These are phyloP conservation scores for Globisporangium cylindrosporum DNA, from an alignment of 352 stramenopile genomes.

Conservation along the genomic window DNA sequence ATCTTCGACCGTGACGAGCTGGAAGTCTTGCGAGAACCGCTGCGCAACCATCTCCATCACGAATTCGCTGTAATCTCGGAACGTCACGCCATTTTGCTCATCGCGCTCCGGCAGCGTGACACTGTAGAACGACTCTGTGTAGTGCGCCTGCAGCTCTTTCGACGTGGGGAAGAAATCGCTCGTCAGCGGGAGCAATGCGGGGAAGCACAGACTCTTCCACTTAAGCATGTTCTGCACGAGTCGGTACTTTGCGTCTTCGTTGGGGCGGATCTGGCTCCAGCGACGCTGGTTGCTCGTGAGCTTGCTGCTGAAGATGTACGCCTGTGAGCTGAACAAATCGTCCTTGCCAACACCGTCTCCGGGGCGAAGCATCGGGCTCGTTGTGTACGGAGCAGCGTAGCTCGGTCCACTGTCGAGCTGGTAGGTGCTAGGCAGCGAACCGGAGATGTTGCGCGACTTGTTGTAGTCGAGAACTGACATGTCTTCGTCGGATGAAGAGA, in stretches of 20 bases:
- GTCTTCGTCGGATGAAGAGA: constrained; percentile 33
- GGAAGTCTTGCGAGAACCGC: constrained; percentile 82
- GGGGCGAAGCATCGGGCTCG: constrained; percentile 53
- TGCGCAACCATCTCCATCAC: constrained; percentile 87
- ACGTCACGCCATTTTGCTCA: constrained; percentile 60
- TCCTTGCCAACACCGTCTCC: constrained; percentile 49
- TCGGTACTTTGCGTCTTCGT: constrained; percentile 53
- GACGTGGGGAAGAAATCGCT: constrained; percentile 86
- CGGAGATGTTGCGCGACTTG: constrained; percentile 36
- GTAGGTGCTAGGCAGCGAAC: constrained; percentile 65
- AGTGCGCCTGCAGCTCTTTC: constrained; percentile 79
- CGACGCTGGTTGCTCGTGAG: constrained; percentile 92
- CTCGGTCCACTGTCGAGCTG: constrained; percentile 45
- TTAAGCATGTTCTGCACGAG: constrained; percentile 90
- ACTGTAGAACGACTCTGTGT: constrained; percentile 85
- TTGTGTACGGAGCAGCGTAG: constrained; percentile 40
- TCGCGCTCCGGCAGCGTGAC: constrained; percentile 73
- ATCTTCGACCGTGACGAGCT: constrained; percentile 71
- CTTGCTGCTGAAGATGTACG: constrained; percentile 75
- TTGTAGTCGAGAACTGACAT: constrained; percentile 19
- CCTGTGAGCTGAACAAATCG: constrained; percentile 73
- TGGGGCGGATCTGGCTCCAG: constrained; percentile 94
- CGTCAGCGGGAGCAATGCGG: constrained; percentile 92
- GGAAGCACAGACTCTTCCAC: constrained; percentile 96
- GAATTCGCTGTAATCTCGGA: constrained; percentile 74